Evolutionary conservation across 179 eudicot species (phyloP).

Genomic region (Beta corolliflora): DNA sequence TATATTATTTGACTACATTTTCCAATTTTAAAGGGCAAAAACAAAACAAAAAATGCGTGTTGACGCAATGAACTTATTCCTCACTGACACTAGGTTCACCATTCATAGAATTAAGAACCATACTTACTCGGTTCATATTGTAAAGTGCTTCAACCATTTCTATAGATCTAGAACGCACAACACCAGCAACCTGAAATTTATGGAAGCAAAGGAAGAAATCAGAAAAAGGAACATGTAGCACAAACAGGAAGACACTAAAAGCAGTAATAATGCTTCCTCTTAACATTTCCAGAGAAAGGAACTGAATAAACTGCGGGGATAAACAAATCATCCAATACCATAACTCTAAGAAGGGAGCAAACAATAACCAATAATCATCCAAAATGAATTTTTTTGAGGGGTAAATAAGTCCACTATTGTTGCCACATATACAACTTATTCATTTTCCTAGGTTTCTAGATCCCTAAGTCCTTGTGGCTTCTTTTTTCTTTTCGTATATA

Average conservation of each 20-base stretch:
- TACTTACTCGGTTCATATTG: constrained; percentile 54
- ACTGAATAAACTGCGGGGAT: background rate
- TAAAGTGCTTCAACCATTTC: constrained; percentile 63
- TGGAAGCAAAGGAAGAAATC: background rate
- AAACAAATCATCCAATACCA: constrained; percentile 8
- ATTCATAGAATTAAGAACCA: background rate
- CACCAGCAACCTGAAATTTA: constrained; percentile 46
- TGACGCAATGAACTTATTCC: background rate
- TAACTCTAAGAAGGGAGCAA: constrained; percentile 5
- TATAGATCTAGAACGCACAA: constrained; percentile 45
- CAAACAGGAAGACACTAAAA: background rate
- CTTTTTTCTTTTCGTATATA: background rate
- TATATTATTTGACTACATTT: background rate
- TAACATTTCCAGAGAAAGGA: background rate
- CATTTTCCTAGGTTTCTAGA: background rate
- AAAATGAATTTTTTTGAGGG: background rate
- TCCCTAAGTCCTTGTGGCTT: background rate
- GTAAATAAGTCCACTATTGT: background rate
- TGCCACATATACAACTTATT: background rate
- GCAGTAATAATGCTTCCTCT: background rate
- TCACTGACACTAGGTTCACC: constrained; percentile 1
- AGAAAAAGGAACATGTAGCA: background rate
- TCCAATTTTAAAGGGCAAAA: background rate
- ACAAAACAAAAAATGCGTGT: background rate
- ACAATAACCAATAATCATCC: background rate